phyloP scores from a whole-genome alignment of 2,329 filamentous ascomycete genomes.

The Podosphaera aphanis region DNA sequence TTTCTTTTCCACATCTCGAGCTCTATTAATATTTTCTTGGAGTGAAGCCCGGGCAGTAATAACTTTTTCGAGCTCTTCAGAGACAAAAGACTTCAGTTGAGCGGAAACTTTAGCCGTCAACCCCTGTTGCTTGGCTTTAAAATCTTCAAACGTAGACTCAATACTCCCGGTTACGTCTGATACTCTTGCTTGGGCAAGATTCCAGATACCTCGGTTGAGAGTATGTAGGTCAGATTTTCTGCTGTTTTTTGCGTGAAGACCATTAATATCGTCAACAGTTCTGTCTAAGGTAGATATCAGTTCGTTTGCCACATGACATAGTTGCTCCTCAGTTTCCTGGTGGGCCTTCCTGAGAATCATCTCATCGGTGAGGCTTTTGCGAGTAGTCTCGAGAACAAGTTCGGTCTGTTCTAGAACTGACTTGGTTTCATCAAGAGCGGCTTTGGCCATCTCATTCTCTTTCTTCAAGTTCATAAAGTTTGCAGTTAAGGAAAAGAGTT shows the following conservation, averaged over 20 bases:
- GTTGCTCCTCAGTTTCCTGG: constrained; percentile 56
- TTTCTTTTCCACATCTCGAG: constrained; percentile 43
- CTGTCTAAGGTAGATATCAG: constrained; percentile 56
- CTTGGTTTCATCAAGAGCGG: constrained; percentile 55
- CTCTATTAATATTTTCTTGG: constrained; percentile 40
- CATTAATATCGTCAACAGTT: constrained; percentile 59
- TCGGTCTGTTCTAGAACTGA: constrained; percentile 72
- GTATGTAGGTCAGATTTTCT: constrained; percentile 66
- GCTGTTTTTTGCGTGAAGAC: constrained; percentile 65
- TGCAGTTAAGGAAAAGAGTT: constrained; percentile 66
- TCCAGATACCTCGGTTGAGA: constrained; percentile 60
- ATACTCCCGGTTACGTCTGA: constrained; percentile 53
- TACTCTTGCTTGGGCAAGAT: constrained; percentile 51
- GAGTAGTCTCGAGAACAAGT: constrained; percentile 54
- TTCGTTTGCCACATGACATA: constrained; percentile 48
- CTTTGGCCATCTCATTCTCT: constrained; percentile 58
- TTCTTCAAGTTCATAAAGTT: constrained; percentile 76
- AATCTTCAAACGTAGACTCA: constrained; percentile 48
- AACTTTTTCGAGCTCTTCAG: constrained; percentile 49
- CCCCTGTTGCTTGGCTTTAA: constrained; percentile 48
- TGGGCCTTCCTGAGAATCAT: constrained; percentile 60
- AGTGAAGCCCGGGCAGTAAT: constrained; percentile 46
- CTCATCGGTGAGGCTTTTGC: constrained; percentile 57
- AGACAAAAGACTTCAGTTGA: constrained; percentile 57
- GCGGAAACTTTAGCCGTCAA: constrained; percentile 43